phyloP scores from a whole-genome alignment of 2,329 filamentous ascomycete genomes.

The Diaporthe helianthi region DNA sequence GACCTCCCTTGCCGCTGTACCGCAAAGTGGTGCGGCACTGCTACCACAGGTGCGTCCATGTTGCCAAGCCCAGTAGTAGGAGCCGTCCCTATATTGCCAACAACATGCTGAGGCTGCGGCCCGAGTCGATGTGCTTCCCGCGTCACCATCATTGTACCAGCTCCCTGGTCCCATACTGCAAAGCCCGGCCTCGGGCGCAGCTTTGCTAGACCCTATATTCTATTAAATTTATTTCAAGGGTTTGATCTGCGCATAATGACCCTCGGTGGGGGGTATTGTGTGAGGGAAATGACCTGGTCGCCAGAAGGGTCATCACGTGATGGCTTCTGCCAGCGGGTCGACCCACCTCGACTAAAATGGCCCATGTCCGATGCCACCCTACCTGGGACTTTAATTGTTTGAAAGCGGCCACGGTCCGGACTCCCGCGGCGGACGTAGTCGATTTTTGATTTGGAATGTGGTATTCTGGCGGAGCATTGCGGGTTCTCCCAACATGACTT shows the following conservation, averaged over 20 bases:
- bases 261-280: background rate
- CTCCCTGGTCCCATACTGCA: conserved; percentile 1
- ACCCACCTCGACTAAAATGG: too few species aligned
- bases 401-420: background rate
- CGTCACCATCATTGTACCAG: background rate
- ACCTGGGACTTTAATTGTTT: background rate
- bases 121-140: background rate
- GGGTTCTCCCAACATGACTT: background rate
- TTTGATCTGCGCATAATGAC: background rate
- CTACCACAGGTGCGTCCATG: background rate
- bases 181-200: background rate
- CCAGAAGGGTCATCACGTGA: conserved; percentile 1
- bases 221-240: background rate
- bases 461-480: background rate
- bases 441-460: background rate
- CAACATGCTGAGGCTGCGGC: background rate
- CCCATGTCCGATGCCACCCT: background rate
- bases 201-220: background rate
- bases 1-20: background rate
- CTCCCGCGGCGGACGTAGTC: background rate
- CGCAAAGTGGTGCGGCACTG: background rate
- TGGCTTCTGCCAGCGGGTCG: background rate
- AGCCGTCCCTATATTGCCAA: background rate
- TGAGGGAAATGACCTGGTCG: background rate
- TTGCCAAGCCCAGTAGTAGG: background rate